phyloP scores from a whole-genome alignment of 164 flowering plant genomes.

The Pachysandra terminalis region DNA sequence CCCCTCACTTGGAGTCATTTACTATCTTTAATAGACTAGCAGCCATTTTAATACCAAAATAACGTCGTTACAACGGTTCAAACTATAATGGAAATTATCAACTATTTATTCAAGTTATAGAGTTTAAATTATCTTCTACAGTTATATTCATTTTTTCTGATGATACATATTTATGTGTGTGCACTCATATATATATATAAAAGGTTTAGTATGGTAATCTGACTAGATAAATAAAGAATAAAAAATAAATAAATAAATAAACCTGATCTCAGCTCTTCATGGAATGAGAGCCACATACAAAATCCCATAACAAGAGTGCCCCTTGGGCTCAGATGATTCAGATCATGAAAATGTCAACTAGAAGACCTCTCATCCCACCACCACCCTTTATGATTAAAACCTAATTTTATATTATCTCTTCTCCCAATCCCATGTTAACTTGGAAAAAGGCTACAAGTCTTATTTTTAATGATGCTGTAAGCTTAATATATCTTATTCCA shows the following conservation, averaged over 20 bases:
- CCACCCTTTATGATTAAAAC: constrained; percentile 1
- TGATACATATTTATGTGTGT: too few species aligned
- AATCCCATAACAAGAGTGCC: constrained; percentile 29
- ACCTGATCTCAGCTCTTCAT: constrained; percentile 14
- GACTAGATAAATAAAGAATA: neutral
- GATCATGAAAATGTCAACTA: constrained; percentile 42
- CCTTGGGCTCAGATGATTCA: constrained; percentile 36
- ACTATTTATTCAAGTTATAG: too few species aligned
- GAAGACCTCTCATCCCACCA: constrained; percentile 15
- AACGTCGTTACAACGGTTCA: too few species aligned
- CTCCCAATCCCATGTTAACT: neutral
- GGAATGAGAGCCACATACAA: constrained; percentile 35
- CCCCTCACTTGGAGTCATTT: too few species aligned
- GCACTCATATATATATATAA: too few species aligned
- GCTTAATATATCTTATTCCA: neutral
- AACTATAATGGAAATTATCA: too few species aligned
- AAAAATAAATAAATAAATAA: constrained; percentile 1
- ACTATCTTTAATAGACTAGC: too few species aligned
- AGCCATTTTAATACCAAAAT: too few species aligned
- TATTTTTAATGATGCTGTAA: constrained; percentile 1
- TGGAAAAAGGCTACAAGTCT: neutral
- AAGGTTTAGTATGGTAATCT: neutral
- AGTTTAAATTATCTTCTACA: too few species aligned
- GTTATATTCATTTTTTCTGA: too few species aligned
- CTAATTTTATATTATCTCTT: neutral